Conservation (phyloP, 2,329 filamentous ascomycete genomes). For the Trichoderma brevicompactum region DNA sequence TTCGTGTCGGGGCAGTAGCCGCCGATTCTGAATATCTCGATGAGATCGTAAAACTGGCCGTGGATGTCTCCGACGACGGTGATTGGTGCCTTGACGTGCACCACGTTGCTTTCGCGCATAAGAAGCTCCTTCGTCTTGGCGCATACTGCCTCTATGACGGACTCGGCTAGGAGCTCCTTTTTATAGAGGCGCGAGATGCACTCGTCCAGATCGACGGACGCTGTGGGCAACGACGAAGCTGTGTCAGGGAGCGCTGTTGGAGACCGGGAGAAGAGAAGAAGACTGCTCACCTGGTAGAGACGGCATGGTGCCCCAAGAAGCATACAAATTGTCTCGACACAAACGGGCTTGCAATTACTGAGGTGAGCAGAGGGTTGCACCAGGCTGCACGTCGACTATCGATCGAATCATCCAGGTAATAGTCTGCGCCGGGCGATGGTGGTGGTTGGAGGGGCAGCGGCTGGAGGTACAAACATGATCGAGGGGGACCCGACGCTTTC, state of each 20-base stretch:
- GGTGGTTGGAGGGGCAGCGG: conserved; percentile 43
- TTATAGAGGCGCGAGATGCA: conserved; percentile 97
- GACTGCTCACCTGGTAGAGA: conserved; percentile 57
- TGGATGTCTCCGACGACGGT: conserved; percentile 99
- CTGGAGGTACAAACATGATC: conserved; percentile 50
- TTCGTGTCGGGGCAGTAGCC: conserved; percentile 98
- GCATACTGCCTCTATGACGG: conserved; percentile 98
- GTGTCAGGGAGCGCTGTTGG: not conserved
- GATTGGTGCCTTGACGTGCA: conserved; percentile 92
- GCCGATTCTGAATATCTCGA: conserved; percentile 98
- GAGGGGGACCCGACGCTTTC: conserved; percentile 33
- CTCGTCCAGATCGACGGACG: conserved; percentile 96
- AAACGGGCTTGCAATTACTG: not conserved
- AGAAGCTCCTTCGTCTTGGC: conserved; percentile 98
- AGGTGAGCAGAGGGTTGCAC: conserved; percentile 16
- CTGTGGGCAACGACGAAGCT: conserved; percentile 49
- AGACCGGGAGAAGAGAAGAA: not conserved
- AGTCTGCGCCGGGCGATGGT: conserved; percentile 44
- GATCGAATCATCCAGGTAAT: conserved; percentile 33
- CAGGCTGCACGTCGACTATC: conserved; percentile 25
- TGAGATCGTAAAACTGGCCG: conserved; percentile 97
- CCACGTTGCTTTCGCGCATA: conserved; percentile 99
- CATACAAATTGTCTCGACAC: not conserved
- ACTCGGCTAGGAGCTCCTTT: conserved; percentile 95
- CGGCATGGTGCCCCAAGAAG: conserved; percentile 52